Evolutionary conservation across 2,329 filamentous ascomycete species (phyloP), one percentile per base, ranked within the genome.

Genomic region (Neonectria hederae): DNA sequence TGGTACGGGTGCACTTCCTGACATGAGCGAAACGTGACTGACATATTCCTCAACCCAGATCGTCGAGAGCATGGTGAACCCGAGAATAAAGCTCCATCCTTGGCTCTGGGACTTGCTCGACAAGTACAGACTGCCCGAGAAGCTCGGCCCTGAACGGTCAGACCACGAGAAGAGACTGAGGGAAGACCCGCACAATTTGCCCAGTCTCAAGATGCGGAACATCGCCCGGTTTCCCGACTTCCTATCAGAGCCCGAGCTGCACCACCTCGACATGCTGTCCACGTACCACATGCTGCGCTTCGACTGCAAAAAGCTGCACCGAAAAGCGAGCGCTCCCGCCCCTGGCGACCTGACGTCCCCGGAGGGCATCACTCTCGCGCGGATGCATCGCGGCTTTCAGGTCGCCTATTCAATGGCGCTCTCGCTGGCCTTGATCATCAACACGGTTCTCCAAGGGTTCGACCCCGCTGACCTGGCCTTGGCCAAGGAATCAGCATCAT

Each of bases 1-100:
- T 78, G 2, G 78, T 80, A 73, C 19, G 76, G 38, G 17, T 7
- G 4, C 19, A 10, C 4, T 19, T 13, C 13, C 4, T 10, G 1
- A 9, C 9, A 3, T 2, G 4, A 19, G 7, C 14, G 19, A 17
- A n/a, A 6, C 7, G 2, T 7, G 6, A 30, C 56, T 54, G 22
- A 54, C 48, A 19, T 8, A 17, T 2, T 5, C 26, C 7, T 13
- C 9, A 64, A 0, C n/a, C 9, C 35, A 79, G 76, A 64, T 78
- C 14, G 63, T 76, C 11, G 77, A 79, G 46, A 77, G 76, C 46
- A 72, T 79, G 17, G 69, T 67, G 24, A 76, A 76, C 30, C 69
- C 69, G 7, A 66, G 62, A 5, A 73, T 76, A 51, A 64, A 69
- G n/a, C 67, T 70, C 4, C 57, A 66, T 24, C 67, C 69, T 0